Conservation (phyloP, 805 yeast genomes). For the Candida hungchunana region DNA sequence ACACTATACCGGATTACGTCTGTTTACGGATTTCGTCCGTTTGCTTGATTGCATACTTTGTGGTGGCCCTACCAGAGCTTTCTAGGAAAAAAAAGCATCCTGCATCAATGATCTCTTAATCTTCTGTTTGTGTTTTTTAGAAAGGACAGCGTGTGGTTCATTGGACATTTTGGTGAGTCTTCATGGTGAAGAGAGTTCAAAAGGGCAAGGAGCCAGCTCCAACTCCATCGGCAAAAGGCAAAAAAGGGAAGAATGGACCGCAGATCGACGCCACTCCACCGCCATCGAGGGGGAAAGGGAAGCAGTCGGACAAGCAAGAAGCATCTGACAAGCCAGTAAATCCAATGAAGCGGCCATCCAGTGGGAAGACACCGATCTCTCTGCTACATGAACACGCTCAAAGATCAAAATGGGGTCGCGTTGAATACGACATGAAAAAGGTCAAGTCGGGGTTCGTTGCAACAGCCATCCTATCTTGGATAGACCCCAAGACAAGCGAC, state of each 20-base stretch:
- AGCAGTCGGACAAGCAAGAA: slow-evolving; percentile 1
- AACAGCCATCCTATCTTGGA: slow-evolving; percentile 59
- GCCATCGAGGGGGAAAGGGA: slow-evolving; percentile 3
- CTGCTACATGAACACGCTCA: slow-evolving; percentile 84
- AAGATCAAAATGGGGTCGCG: slow-evolving; percentile 85
- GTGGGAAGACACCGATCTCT: slow-evolving; percentile 85
- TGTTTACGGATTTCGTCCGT: no score
- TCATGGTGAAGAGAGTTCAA: slow-evolving; percentile 16
- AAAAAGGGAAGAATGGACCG: slow-evolving; percentile 11
- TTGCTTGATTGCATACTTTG: no score
- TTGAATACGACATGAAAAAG: slow-evolving; percentile 66
- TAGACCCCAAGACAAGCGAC: slow-evolving; percentile 79
- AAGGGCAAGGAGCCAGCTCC: slow-evolving; percentile 14
- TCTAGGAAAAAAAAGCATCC: background rate
- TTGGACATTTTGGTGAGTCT: no score
- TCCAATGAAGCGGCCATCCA: slow-evolving; percentile 23
- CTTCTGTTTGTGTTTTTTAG: no score
- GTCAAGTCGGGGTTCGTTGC: slow-evolving; percentile 59
- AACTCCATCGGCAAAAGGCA: slow-evolving; percentile 11
- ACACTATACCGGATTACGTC: slow-evolving; percentile 30
- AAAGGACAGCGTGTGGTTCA: no score
- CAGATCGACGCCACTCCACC: slow-evolving; percentile 2
- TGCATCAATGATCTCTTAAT: no score
- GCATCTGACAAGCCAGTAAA: slow-evolving; percentile 9
- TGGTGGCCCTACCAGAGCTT: background rate